These are phyloP conservation scores for Psidium guajava DNA, from an alignment of 345 rosid species.

Conservation along the genomic window DNA sequence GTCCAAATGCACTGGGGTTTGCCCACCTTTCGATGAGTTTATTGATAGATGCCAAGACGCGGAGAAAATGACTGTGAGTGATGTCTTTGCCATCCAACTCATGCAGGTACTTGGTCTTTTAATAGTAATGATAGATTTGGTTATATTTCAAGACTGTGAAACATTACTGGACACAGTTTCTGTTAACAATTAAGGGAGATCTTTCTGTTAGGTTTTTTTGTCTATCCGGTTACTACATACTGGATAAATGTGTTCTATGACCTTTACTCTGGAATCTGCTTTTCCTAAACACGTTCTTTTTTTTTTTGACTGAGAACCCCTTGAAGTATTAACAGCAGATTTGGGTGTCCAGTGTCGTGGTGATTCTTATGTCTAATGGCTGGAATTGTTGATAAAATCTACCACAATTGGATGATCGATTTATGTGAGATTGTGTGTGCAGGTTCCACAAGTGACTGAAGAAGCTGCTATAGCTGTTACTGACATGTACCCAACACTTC, in stretches of 20 bases:
- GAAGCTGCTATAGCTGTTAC: constrained; percentile 64
- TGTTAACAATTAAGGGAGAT: neutral
- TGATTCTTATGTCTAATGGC: neutral
- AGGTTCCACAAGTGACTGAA: constrained; percentile 87
- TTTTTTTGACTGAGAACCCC: neutral
- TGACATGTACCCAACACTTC: constrained; percentile 68
- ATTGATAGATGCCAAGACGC: constrained; percentile 62
- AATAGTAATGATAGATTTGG: neutral
- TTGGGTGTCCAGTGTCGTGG: neutral
- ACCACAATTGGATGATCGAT: neutral
- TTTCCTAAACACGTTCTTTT: neutral
- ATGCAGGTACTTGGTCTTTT: constrained; percentile 62
- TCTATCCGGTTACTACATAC: neutral
- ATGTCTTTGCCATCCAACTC: constrained; percentile 83
- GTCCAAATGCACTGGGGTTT: constrained; percentile 19
- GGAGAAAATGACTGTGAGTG: constrained; percentile 74
- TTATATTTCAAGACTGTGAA: neutral
- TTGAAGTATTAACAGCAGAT: neutral
- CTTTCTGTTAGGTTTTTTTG: neutral
- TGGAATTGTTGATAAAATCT: neutral
- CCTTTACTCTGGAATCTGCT: neutral
- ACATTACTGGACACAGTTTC: neutral
- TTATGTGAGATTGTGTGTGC: constrained; percentile 10
- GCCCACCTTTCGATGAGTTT: constrained; percentile 54
- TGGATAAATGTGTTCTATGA: neutral